Evolutionary conservation across 495 filamentous ascomycete species (phyloP).

Genomic region (Xanthoparmelia taractica): DNA sequence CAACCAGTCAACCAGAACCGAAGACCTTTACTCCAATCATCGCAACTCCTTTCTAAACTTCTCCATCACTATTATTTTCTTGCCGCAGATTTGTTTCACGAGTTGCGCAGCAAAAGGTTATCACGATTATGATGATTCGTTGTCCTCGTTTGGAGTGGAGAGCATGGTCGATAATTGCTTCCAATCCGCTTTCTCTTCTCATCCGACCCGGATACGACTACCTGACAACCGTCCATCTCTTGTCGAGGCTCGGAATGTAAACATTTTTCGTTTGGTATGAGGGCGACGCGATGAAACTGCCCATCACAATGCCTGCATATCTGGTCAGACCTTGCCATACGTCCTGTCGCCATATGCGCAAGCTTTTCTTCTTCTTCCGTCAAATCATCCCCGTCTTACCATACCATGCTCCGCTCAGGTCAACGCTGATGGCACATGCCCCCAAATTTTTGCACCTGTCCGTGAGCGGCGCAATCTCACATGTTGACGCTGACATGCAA

Average conservation of each 20-base stretch:
- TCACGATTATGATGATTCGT: neutral
- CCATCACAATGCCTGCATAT: neutral
- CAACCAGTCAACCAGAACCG: neutral
- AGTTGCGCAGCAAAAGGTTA: neutral
- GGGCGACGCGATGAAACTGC: conserved; percentile 8
- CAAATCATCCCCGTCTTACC: neutral
- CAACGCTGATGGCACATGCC: neutral
- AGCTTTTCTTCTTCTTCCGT: neutral
- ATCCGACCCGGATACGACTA: neutral
- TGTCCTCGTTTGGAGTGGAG: neutral
- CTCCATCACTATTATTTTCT: no score
- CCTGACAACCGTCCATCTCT: neutral
- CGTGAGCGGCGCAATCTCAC: neutral
- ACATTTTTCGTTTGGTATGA: neutral
- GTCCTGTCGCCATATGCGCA: neutral
- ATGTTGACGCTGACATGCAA: neutral
- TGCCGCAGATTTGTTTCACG: no score
- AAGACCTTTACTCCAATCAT: neutral
- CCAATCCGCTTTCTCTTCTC: neutral
- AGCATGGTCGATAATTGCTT: neutral
- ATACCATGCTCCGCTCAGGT: neutral
- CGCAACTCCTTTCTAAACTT: neutral
- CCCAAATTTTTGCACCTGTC: neutral
- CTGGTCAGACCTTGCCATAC: no score
- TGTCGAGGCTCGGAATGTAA: conserved; percentile 8